phyloP scores from a whole-genome alignment of 148 eudicot species.

The Rhododendron williamsianum region DNA sequence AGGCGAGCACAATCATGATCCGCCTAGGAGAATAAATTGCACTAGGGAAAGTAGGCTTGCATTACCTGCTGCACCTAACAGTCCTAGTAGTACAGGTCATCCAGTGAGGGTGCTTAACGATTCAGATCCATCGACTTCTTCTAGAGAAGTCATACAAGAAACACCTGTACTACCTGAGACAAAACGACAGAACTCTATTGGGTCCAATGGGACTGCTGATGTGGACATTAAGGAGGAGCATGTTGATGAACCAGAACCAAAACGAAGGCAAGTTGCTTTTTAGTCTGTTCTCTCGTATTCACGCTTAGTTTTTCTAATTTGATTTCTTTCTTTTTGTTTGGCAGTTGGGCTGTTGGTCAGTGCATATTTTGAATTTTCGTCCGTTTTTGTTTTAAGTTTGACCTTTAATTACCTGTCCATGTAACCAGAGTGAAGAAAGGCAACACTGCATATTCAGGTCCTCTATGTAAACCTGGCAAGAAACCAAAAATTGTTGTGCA shows the following conservation, averaged over 20 bases:
- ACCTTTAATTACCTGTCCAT: slow-evolving; percentile 10
- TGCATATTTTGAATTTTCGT: neutral
- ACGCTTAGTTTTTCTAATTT: neutral
- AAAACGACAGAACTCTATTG: slow-evolving; percentile 20
- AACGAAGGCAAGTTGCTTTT: slow-evolving; percentile 40
- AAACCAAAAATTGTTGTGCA: slow-evolving; percentile 74
- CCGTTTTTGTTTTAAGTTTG: neutral
- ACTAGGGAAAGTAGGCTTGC: slow-evolving; percentile 33
- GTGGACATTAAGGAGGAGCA: slow-evolving; percentile 36
- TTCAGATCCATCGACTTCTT: slow-evolving; percentile 23
- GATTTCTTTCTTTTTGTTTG: neutral
- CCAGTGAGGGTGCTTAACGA: slow-evolving; percentile 20
- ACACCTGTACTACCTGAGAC: slow-evolving; percentile 12
- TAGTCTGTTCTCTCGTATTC: slow-evolving; percentile 5
- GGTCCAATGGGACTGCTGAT: slow-evolving; percentile 26
- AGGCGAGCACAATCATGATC: slow-evolving; percentile 72
- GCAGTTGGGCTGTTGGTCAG: neutral
- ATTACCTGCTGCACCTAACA: slow-evolving; percentile 16
- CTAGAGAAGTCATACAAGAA: slow-evolving; percentile 22
- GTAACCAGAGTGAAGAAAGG: slow-evolving; percentile 54
- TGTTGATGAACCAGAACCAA: slow-evolving; percentile 44
- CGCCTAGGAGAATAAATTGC: slow-evolving; percentile 44
- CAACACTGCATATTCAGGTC: slow-evolving; percentile 28
- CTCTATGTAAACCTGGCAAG: slow-evolving; percentile 45
- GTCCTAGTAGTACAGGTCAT: slow-evolving; percentile 13